phyloP scores from a whole-genome alignment of 2,329 filamentous ascomycete species.

The Ophiostoma angusticollis region DNA sequence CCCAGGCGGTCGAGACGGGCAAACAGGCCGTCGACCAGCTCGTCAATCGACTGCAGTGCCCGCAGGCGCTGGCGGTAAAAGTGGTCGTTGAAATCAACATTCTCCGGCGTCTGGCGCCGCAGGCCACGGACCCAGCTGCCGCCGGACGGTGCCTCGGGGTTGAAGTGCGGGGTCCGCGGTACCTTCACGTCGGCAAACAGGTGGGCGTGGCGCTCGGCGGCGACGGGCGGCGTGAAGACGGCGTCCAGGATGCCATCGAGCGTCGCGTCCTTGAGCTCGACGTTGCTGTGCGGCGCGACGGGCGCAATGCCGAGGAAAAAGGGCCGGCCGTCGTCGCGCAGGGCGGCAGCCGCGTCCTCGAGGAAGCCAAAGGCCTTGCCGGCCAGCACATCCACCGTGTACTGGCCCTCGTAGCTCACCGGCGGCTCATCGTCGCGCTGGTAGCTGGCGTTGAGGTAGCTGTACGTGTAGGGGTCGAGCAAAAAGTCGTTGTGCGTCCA shows the following conservation, averaged over 20 bases:
- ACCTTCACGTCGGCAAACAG: constrained; percentile 48
- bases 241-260: constrained; percentile 12
- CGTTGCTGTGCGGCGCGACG: constrained; percentile 51
- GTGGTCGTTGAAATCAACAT: constrained; percentile 34
- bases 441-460: constrained; percentile 48
- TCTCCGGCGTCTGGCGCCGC: constrained; percentile 26
- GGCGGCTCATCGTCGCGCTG: constrained; percentile 42
- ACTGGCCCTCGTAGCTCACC: constrained; percentile 39
- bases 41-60: constrained; percentile 41
- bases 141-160: constrained; percentile 39
- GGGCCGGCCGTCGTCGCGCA: constrained; percentile 35
- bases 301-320: constrained; percentile 59
- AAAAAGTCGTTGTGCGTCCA: constrained; percentile 46
- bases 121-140: constrained; percentile 36
- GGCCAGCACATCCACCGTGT: constrained; percentile 45
- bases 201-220: constrained; percentile 46
- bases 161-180: constrained; percentile 52
- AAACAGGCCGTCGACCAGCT: constrained; percentile 37
- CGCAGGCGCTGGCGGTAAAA: constrained; percentile 40
- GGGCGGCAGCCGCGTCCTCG: constrained; percentile 40
- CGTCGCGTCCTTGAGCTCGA: constrained; percentile 18
- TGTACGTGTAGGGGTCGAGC: constrained; percentile 50
- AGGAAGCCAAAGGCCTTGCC: constrained; percentile 47
- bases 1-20: constrained; percentile 32
- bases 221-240: constrained; percentile 35